phyloP scores from a whole-genome alignment of 345 rosid species.

The Reutealis trisperma region DNA sequence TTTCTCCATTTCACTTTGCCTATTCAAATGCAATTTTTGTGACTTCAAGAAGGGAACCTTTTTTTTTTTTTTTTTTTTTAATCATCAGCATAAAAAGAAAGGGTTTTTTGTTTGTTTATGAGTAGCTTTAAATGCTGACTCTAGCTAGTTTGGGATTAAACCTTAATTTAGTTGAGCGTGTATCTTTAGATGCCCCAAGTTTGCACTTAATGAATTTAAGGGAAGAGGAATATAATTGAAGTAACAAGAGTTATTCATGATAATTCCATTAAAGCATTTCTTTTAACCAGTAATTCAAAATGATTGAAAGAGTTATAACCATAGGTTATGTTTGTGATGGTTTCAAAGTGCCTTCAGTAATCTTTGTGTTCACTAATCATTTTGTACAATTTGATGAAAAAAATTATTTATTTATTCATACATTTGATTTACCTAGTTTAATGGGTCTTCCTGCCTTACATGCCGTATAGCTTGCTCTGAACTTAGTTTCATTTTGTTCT shows the following conservation, averaged over 20 bases:
- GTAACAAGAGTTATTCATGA: too few species aligned
- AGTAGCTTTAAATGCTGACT: too few species aligned
- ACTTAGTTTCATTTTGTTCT: too few species aligned
- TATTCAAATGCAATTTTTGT: neutral
- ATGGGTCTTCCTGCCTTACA: neutral
- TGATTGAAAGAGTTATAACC: neutral
- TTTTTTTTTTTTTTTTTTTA: too few species aligned
- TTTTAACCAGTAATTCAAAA: neutral
- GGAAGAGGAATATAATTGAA: too few species aligned
- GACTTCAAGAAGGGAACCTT: neutral
- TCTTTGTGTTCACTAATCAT: neutral
- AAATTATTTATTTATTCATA: neutral
- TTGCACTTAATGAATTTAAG: too few species aligned
- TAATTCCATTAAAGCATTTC: neutral
- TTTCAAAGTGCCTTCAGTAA: neutral
- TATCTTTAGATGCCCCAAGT: neutral
- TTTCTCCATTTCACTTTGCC: neutral
- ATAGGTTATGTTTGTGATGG: neutral
- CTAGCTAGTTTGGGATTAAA: neutral
- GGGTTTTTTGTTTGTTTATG: too few species aligned
- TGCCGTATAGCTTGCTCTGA: neutral
- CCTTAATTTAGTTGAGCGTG: neutral
- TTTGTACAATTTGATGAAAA: neutral
- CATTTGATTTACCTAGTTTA: neutral
- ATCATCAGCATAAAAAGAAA: neutral